Evolutionary conservation across 1,139 yeast genomes (phyloP), one percentile per base, ranked within the genome.

Genomic region (Diutina neorugosa): DNA sequence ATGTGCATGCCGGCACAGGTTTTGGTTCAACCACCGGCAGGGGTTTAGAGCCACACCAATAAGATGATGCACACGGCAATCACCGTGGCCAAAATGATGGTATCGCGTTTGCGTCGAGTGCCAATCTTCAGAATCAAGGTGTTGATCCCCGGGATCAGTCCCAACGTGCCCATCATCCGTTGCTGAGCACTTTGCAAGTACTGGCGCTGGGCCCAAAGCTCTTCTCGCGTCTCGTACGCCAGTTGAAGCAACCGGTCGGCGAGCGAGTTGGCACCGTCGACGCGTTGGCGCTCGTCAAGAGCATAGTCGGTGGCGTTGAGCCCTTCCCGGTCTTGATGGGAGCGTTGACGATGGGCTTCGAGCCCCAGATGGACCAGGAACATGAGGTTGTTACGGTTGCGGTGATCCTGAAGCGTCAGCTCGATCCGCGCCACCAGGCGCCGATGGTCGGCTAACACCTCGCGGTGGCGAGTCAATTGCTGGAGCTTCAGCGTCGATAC

Each of bases 171-270:
- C 57, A 82, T 71, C 57, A 91, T 71, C 55, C 81, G 74, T 57
- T 80, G 75, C 57, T 84, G 89, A 14, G 95, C 86, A 57, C 74
- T 80, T 53, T 76, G 73, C 53, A 93, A 70, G 14, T 78, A 68
- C 49, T 77, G 77, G 55, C 95, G 74, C 68, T 93, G 98, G 52
- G 83, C 74, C 53, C 78, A 61, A 54, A 93, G 77, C 63, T 87
- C 95, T 57, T 93, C 97, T 57, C 98, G 74, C 0, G 98, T 90
- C 59, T 85, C 86, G 67, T 82, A 85, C 0, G 97, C 98, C 64
- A 86, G 94, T 25, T 81, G 80, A 44, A 93, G 74, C 54, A 93
- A 71, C 52, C 86, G 70, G 63, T 93, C 97, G 7, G 96, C 88
- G 57, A 90, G 73, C 51, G 77, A 75, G 64, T 89, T 84, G 49